A percentile compares a stretch with the other conserved stretches of the same genome.
phyloP scores from a whole-genome alignment of 441 rosid species.

The Adansonia gregorii region DNA sequence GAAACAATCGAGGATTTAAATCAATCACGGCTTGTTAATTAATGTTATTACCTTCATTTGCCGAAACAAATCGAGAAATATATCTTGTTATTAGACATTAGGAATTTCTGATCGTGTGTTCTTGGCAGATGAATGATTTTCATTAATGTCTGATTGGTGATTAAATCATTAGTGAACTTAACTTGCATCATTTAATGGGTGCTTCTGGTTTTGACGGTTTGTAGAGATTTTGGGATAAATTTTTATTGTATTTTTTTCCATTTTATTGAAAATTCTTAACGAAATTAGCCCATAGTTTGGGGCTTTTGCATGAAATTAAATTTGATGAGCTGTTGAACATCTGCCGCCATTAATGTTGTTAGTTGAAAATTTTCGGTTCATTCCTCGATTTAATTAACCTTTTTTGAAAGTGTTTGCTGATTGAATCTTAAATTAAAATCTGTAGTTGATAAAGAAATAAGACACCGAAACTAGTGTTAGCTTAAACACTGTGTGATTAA shows the following conservation, averaged over 20 bases:
- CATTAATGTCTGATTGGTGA: background rate
- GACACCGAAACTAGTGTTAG: background rate
- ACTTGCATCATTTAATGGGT: background rate
- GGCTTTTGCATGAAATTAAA: constrained; percentile 12
- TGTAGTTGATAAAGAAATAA: background rate
- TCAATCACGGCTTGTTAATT: background rate
- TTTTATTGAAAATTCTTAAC: background rate
- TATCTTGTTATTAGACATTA: background rate
- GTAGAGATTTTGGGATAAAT: background rate
- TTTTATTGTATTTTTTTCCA: background rate
- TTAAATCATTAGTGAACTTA: background rate
- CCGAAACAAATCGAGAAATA: background rate
- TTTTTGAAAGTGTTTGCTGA: background rate
- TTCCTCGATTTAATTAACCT: background rate
- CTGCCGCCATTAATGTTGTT: background rate
- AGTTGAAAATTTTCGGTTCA: background rate
- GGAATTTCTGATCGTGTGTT: background rate
- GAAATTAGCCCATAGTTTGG: background rate
- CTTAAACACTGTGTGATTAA: background rate
- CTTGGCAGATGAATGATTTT: background rate
- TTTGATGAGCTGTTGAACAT: constrained; percentile 1
- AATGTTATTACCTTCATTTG: background rate
- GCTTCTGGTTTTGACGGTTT: background rate
- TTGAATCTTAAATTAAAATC: background rate
- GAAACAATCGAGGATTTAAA: background rate